Percentiles rank a stretch among this genome's conserved stretches.
Evolutionary conservation across 2,329 filamentous ascomycete genomes (phyloP).

Genomic region (Dactylellina sp.): DNA sequence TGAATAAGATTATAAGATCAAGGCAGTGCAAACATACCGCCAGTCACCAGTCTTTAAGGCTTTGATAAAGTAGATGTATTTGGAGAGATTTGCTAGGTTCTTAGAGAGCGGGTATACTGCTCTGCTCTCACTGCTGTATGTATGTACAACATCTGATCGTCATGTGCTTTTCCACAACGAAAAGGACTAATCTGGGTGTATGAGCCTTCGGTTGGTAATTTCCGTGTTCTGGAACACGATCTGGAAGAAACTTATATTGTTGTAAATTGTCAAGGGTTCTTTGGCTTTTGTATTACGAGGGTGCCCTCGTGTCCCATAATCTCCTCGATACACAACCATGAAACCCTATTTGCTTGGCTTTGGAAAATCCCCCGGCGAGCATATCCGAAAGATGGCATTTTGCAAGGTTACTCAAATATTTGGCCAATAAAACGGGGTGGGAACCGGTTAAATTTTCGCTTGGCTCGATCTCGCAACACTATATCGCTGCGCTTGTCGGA

Average conservation of each 20-base stretch:
- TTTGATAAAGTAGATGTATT: too few relatives aligned
- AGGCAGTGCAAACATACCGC: too few relatives aligned
- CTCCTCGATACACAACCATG: conserved; percentile 42
- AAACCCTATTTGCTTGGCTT: conserved; percentile 43
- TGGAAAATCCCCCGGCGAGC: conserved; percentile 47
- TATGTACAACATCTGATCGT: too few relatives aligned
- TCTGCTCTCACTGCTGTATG: too few relatives aligned
- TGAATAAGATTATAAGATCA: neutral
- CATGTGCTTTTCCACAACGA: too few relatives aligned
- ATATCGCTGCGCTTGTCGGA: conserved; percentile 31
- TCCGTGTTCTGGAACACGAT: neutral
- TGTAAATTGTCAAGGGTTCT: neutral
- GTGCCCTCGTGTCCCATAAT: conserved; percentile 16
- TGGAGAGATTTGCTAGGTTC: too few relatives aligned
- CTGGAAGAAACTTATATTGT: neutral
- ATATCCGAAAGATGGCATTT: conserved; percentile 30
- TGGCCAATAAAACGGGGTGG: conserved; percentile 21
- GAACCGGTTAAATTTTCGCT: conserved; percentile 49
- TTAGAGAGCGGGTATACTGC: too few relatives aligned
- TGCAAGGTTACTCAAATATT: conserved; percentile 7
- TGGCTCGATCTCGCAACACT: conserved; percentile 44
- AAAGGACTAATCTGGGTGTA: neutral
- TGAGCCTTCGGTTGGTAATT: neutral
- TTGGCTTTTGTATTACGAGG: neutral
- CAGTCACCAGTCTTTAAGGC: too few relatives aligned